These are phyloP conservation scores for Allantophomopsis cytisporea DNA, from an alignment of 2,329 filamentous ascomycete species.

Conservation along the genomic window DNA sequence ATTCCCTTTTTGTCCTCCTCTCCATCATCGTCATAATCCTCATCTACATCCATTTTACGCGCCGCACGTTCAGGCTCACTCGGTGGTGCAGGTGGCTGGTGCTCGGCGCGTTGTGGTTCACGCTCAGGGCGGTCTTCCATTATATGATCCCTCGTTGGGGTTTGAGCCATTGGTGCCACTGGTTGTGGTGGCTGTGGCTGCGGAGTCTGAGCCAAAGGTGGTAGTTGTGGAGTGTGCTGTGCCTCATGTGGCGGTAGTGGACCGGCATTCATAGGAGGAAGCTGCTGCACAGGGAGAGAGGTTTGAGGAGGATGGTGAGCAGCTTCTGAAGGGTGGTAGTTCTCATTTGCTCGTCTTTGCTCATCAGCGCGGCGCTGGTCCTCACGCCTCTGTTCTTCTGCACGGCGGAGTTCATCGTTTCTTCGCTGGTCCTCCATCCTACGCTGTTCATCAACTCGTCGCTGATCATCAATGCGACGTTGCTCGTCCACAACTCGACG, in stretches of 20 bases:
- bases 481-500: constrained; percentile 51
- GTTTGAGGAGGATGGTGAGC: constrained; percentile 68
- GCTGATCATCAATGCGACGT: constrained; percentile 41
- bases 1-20: constrained; percentile 66
- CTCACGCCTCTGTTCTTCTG: too few relatives aligned
- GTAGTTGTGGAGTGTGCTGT: constrained; percentile 18
- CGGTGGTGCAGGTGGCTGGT: constrained; percentile 30
- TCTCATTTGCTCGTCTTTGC: constrained; percentile 59
- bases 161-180: constrained; percentile 45
- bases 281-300: constrained; percentile 36
- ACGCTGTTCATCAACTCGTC: constrained; percentile 50
- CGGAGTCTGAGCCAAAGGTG: constrained; percentile 20
- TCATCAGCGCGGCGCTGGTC: constrained; percentile 28
- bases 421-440: too few relatives aligned
- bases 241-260: constrained; percentile 40
- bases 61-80: constrained; percentile 74
- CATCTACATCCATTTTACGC: constrained; percentile 91
- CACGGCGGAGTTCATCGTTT: too few relatives aligned
- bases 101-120: constrained; percentile 16
- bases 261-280: constrained; percentile 51
- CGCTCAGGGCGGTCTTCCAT: constrained; percentile 6
- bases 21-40: constrained; percentile 91
- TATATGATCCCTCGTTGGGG: constrained; percentile 17
- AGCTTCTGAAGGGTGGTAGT: constrained; percentile 84
- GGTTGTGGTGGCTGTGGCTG: constrained; percentile 19